Evolutionary conservation across 345 rosid species (phyloP).

Genomic region (Hirschfeldia incana): DNA sequence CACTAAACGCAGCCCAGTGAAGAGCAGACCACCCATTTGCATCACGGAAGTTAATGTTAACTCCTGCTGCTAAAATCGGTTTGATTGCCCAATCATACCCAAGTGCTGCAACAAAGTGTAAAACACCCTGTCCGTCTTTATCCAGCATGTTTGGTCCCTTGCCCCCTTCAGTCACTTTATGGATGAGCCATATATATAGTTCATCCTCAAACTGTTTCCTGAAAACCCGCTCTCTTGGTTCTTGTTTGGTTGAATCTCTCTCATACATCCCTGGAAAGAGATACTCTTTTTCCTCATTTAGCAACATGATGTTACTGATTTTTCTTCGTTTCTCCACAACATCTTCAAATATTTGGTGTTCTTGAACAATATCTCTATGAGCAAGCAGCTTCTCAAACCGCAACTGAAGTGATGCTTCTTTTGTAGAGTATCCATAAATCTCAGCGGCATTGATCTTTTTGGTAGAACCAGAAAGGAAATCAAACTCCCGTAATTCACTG

Average conservation of each 20-base stretch:
- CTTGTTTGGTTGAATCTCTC: constrained; percentile 38
- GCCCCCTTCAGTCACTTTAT: constrained; percentile 68
- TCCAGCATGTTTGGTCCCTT: constrained; percentile 72
- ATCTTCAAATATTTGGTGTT: constrained; percentile 42
- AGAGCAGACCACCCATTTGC: constrained; percentile 93
- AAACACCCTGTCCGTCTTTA: constrained; percentile 73
- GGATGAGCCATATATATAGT: constrained; percentile 75
- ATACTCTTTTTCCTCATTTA: constrained; percentile 74
- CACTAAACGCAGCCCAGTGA: constrained; percentile 94
- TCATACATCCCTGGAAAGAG: constrained; percentile 39
- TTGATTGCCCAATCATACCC: constrained; percentile 87
- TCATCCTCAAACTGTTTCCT: constrained; percentile 61
- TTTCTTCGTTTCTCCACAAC: constrained; percentile 51
- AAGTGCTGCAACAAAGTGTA: constrained; percentile 84
- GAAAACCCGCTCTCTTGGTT: constrained; percentile 41
- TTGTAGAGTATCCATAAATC: constrained; percentile 42
- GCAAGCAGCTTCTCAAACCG: constrained; percentile 62
- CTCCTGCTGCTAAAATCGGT: constrained; percentile 69
- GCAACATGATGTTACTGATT: constrained; percentile 55
- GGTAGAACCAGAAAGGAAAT: constrained; percentile 54
- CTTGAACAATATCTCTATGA: constrained; percentile 36
- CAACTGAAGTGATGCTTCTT: constrained; percentile 51
- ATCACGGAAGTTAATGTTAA: constrained; percentile 88
- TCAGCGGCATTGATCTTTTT: constrained; percentile 45
- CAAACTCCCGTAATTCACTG: constrained; percentile 94